These are phyloP conservation scores for Xylaria sp. DNA, from an alignment of 2,329 filamentous ascomycete species.

Conservation along the genomic window DNA sequence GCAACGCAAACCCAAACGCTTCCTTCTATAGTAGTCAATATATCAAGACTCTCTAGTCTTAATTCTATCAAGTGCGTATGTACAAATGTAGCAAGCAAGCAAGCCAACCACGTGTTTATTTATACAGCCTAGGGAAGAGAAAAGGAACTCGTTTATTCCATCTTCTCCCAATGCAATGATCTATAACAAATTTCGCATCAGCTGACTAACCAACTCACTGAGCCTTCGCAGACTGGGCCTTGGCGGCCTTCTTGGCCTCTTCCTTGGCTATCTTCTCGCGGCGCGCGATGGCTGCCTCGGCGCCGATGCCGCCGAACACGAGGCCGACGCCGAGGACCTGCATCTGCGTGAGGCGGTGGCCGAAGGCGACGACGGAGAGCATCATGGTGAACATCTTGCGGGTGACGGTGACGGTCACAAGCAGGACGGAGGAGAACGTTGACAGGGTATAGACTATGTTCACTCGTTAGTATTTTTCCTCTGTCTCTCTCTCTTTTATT, in stretches of 20 bases:
- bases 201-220: constrained; percentile 5
- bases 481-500: constrained; percentile 37
- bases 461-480: constrained; percentile 31
- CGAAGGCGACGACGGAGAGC: constrained; percentile 92
- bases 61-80: neutral
- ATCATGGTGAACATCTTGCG: constrained; percentile 99
- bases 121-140: neutral
- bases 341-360: constrained; percentile 85
- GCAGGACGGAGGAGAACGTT: constrained; percentile 88
- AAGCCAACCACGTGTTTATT: neutral
- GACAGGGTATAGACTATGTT: constrained; percentile 85
- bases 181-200: neutral
- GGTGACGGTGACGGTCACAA: constrained; percentile 97
- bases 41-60: neutral
- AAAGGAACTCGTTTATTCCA: neutral
- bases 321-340: constrained; percentile 94
- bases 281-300: constrained; percentile 84
- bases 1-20: neutral
- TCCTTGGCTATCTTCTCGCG: constrained; percentile 87
- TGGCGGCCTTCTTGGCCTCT: constrained; percentile 65
- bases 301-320: constrained; percentile 95
- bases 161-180: neutral
- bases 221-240: constrained; percentile 48
- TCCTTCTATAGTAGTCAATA: neutral
- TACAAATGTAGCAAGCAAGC: neutral